Evolutionary conservation across 2,329 filamentous ascomycete genomes (phyloP), one percentile per base, ranked within the genome.

Genomic region (Aureobasidium sp.): DNA sequence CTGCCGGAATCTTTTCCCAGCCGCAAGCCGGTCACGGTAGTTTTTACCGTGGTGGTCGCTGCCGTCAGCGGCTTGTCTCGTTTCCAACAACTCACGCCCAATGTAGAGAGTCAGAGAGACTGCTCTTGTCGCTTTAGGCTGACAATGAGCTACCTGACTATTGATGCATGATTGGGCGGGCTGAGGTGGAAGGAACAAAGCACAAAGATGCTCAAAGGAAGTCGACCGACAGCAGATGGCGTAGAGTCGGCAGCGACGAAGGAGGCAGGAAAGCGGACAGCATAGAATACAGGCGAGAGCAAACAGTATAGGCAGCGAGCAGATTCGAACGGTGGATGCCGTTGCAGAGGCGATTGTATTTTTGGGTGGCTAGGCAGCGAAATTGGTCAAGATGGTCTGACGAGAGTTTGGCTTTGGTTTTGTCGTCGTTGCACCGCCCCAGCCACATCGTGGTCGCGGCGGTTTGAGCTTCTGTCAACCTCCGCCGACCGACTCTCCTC

Each of bases 381-480:
- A 27, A 44, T 57, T 57, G 6, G 25, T 17, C 14, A n/a, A 34
- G 31, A 48, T 48, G 45, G 45, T 48, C 45, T 27, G 45, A 27
- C 37, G 27, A 17, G 27, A 17, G 52, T 56, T 56, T 42, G 37
- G 39, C 22, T 34, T 56, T 29, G 37, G 37, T 44, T 42, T 51
- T 36, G 31, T 51, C 45, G 45, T 48, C 45, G 52, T 39, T 45
- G 53, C 42, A 37, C 55, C 37, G 55, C 55, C 53, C 42, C 55
- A 39, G 42, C 42, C 55, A 58, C 42, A 58, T 47, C 53, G 17
- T 34, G 37, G 20, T 53, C 51, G 36, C 52, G 52, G 52, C 53
- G 37, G 29, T 36, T 44, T 57, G 53, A 57, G 41, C 53, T 57
- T 57, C 53, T 45, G 41, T 45, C 53, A 34, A 49, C 56, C 29